Evolutionary conservation across 352 stramenopile genomes (phyloP), one percentile per base, ranked within the genome.

Genomic region (Elongisporangium undulatum): DNA sequence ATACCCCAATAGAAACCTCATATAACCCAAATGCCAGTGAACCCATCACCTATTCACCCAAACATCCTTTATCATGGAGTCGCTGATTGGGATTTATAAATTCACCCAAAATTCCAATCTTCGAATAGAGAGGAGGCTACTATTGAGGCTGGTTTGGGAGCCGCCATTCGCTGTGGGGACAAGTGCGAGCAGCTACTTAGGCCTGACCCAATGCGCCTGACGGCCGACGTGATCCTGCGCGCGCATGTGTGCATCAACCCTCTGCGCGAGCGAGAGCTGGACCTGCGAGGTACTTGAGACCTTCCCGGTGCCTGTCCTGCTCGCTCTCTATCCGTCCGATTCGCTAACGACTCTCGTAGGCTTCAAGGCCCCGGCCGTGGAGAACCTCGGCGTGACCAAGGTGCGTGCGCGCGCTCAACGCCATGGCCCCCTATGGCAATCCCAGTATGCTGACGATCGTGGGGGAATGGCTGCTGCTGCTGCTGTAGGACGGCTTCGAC

Each of bases 381-480:
- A 98, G 69, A 98, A 97, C 72, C 75, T 98, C 60, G 90, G 89
- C 58, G 91, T 96, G 56, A 96, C 87, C 45, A 91, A 96, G 78
- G 86, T 93, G 62, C 53, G 62, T 59, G 19, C 20, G 38, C 20
- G 38, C 17, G 34, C 34, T 45, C 34, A 45, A 45, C 12, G 34
- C 34, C 34, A 45, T 45, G 2, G 9, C 34, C 34, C 23, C 38
- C 20, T 15, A 6, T 13, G 15, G 21, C 16, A 29, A 16, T 55
- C 7, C 5, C 34, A 16, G 34, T 51, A 10, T 10, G 23, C 29
- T 21, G 34, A 29, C 49, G 21, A 13, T 26, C 17, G 34, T 45
- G 34, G 12, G 29, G 10, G 34, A 17, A 45, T 12, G 34, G 34
- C 34, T 17, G 34, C 23, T 26, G 19, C 8, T 39, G 10, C 54